These are phyloP conservation scores for Termitomyces sp. DNA, from an alignment of 768 basidiomycete genomes.

Conservation along the genomic window DNA sequence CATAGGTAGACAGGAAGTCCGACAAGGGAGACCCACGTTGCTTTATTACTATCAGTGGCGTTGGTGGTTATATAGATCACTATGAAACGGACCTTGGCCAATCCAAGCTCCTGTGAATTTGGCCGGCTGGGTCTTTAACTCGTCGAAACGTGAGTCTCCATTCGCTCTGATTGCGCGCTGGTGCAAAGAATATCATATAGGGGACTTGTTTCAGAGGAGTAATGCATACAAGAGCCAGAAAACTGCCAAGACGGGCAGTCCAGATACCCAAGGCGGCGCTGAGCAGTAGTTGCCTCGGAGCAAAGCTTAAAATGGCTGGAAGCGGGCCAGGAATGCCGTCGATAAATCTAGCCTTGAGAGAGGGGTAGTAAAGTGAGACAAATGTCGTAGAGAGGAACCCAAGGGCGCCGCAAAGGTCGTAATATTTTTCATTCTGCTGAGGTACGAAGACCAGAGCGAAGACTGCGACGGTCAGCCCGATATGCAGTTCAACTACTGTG, in stretches of 20 bases:
- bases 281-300: not conserved
- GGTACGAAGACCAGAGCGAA: slow-evolving; percentile 62
- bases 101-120: not conserved
- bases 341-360: slow-evolving; percentile 43
- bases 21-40: not conserved
- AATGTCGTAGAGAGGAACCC: slow-evolving; percentile 62
- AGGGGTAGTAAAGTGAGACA: slow-evolving; percentile 58
- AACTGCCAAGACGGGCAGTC: not conserved
- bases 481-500: slow-evolving; percentile 17
- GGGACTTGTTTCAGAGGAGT: not conserved
- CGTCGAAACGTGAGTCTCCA: not conserved
- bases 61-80: too few species aligned
- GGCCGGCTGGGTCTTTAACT: not conserved
- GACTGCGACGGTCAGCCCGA: slow-evolving; percentile 5
- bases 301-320: not conserved
- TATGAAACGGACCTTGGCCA: not conserved
- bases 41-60: not conserved
- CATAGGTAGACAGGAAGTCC: not conserved
- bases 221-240: not conserved
- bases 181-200: not conserved
- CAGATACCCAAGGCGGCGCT: not conserved
- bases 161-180: not conserved
- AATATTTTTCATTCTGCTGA: slow-evolving; percentile 57
- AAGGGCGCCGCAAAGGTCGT: slow-evolving; percentile 58
- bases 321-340: slow-evolving; percentile 18